phyloP scores from a whole-genome alignment of 2,329 filamentous ascomycete genomes.

The Ophiostoma novo-ulmi region DNA sequence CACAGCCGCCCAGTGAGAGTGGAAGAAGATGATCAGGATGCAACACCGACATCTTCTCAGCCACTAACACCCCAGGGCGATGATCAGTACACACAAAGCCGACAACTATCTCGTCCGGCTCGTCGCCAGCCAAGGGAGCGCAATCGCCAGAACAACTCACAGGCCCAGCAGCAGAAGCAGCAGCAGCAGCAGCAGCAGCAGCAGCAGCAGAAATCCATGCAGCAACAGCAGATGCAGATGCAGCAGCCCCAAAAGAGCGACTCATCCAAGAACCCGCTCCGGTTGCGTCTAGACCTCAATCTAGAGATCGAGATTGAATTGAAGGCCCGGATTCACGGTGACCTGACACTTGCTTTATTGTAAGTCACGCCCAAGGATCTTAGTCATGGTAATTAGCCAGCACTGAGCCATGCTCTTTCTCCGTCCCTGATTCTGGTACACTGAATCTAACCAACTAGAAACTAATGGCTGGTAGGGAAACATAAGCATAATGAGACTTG shows the following conservation, averaged over 20 bases:
- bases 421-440: neutral
- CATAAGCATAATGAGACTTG: neutral
- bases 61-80: neutral
- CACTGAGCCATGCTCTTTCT: neutral
- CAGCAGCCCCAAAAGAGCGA: constrained; percentile 31
- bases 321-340: constrained; percentile 73
- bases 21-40: neutral
- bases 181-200: constrained; percentile 19
- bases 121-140: neutral
- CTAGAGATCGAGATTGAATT: constrained; percentile 74
- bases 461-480: neutral
- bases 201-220: constrained; percentile 25
- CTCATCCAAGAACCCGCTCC: constrained; percentile 56
- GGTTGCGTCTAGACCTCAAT: constrained; percentile 67
- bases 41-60: neutral
- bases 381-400: neutral
- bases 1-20: neutral
- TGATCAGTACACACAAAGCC: neutral
- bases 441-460: neutral
- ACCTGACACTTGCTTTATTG: constrained; percentile 68
- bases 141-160: neutral
- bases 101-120: neutral
- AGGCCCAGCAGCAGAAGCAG: neutral
- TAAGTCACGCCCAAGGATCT: constrained; percentile 38
- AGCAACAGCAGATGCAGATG: constrained; percentile 27